phyloP scores from a whole-genome alignment of 345 rosid species.

The Murraya paniculata region DNA sequence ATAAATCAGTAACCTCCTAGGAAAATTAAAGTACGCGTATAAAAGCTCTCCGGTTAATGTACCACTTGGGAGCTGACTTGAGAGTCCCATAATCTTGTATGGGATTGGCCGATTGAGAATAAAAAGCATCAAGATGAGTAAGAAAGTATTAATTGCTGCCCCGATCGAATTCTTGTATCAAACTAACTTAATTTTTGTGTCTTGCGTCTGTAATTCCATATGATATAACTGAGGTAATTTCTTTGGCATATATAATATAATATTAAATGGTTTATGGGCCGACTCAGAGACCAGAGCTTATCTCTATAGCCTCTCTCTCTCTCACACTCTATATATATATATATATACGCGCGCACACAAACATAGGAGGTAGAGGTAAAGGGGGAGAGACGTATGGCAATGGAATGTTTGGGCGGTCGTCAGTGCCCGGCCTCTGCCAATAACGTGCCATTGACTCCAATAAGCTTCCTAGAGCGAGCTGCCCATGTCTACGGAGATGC shows the following conservation, averaged over 20 bases:
- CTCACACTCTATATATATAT: no score
- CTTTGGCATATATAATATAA: no score
- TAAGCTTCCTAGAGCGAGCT: conserved; percentile 57
- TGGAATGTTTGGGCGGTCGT: conserved; percentile 32
- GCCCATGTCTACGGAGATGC: conserved; percentile 45
- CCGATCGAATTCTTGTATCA: no score
- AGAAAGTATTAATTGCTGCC: not conserved
- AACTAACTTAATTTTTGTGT: no score
- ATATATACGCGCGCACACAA: no score
- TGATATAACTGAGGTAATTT: no score
- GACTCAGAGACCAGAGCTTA: not conserved
- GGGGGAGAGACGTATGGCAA: conserved; percentile 6
- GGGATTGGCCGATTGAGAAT: not conserved
- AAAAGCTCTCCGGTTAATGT: no score
- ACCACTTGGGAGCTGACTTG: not conserved
- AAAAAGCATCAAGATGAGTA: not conserved
- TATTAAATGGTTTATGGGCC: not conserved
- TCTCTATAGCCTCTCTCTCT: not conserved
- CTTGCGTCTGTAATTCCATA: no score
- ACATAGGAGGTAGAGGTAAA: not conserved
- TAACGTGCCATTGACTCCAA: conserved; percentile 58
- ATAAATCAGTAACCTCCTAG: no score
- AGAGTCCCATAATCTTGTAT: not conserved
- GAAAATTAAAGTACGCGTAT: no score
- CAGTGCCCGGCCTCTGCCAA: conserved; percentile 57